Evolutionary conservation across 225 moss, liverwort and hornwort species (phyloP).

Genomic region (Antitrichia curtipendula): DNA sequence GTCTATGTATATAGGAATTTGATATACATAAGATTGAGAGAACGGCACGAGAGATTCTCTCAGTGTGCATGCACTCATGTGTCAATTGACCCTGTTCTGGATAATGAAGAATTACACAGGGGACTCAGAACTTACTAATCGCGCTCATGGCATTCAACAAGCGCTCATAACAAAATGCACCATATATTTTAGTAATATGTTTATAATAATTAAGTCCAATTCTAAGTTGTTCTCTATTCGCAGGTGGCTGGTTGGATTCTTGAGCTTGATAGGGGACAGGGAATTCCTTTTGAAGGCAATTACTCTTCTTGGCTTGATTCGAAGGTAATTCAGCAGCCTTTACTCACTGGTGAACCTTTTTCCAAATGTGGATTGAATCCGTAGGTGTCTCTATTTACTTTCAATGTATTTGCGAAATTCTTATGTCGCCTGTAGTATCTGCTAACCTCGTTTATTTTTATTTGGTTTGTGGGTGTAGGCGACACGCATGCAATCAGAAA

Average conservation of each 20-base stretch:
- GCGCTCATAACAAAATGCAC: background rate
- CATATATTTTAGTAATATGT: background rate
- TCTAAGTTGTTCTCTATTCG: background rate
- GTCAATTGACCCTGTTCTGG: background rate
- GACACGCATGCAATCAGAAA: slow-evolving; percentile 57
- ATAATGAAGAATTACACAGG: background rate
- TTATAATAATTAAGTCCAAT: background rate
- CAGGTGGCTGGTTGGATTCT: slow-evolving; percentile 98
- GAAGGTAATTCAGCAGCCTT: slow-evolving; percentile 30
- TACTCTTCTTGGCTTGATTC: slow-evolving; percentile 95
- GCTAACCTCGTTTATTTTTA: background rate
- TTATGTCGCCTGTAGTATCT: background rate
- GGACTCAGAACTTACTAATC: background rate
- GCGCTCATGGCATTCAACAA: background rate
- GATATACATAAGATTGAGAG: background rate
- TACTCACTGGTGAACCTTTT: background rate
- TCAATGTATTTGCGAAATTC: background rate
- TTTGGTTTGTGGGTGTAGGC: slow-evolving; percentile 26
- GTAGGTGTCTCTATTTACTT: background rate
- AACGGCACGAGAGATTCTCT: background rate
- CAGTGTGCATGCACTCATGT: background rate
- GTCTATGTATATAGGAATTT: background rate
- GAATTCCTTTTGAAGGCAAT: slow-evolving; percentile 93
- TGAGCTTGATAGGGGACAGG: slow-evolving; percentile 90
- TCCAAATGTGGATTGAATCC: background rate